Base-by-base conservation (phyloP, 805 yeast species). In the Phaffomyces thermotolerans region DNA sequence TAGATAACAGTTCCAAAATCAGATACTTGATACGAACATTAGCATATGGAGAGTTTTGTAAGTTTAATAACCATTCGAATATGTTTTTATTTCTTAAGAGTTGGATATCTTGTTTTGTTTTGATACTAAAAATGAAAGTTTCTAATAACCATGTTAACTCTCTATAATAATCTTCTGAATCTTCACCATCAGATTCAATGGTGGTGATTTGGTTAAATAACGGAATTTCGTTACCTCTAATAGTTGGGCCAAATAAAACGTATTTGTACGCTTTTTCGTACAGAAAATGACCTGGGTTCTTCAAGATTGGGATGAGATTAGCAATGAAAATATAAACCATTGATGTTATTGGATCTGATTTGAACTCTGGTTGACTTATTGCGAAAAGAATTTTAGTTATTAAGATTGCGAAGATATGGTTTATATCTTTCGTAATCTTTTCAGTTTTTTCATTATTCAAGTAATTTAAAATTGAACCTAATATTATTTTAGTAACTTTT, bases 201-300 rank as follows among this genome's bases (percentile, higher is more conserved):
- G 60, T 59, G 8, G 57, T 51, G 29, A 63, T 60, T 18, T 55
- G 63, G 31, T 54, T 58, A 43, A 58, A 64, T 24, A 77, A 52
- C 4, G 81, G 80, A 6, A 76, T 52, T 14, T 74, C 78, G 42
- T 61, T 59, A 0, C 56, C 41, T 33, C 62, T 62, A 15, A 76
- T 51, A 17, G 57, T 51, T 27, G 73, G 71, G n/a, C 61, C 57
- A 41, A 64, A 65, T 30, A 87, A 64, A 10, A 89, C 69, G 72
- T 79, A 87, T 46, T 81, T 73, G 52, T 71, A 77, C 0, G 78
- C 76, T 51, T 78, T 77, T 49, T 89, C 96, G 60, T 82, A 85
- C 18, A 91, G 59, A 52, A 71, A 73, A 49, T 86, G 91, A 0
- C 80, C 77, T 0, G 97, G 96, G 48, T 81, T 78, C 6, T 70